These are phyloP conservation scores for Blastobotrys arbuscula DNA, from an alignment of 1,139 yeast species.

Conservation along the genomic window DNA sequence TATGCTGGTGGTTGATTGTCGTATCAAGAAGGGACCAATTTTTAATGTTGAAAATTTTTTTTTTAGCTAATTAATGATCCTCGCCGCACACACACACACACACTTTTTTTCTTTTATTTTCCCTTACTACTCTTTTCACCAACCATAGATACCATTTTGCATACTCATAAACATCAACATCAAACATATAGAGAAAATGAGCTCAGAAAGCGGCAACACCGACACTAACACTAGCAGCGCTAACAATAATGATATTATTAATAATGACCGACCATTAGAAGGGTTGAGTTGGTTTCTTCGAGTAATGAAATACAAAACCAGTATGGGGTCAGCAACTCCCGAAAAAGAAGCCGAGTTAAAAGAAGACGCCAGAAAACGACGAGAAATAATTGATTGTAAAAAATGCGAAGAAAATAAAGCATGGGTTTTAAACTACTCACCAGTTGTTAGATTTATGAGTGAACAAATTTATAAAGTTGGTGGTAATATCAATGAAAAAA, in stretches of 20 bases:
- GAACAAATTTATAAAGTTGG: slow-evolving; percentile 74
- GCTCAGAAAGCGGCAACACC: too few relatives aligned
- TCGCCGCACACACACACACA: slow-evolving; percentile 4
- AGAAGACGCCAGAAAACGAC: slow-evolving; percentile 41
- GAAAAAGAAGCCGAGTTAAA: slow-evolving; percentile 56
- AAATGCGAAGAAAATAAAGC: slow-evolving; percentile 67
- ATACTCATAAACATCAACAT: background rate
- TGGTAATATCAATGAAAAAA: slow-evolving; percentile 42
- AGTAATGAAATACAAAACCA: slow-evolving; percentile 65
- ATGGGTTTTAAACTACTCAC: slow-evolving; percentile 70
- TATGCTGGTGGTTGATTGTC: background rate
- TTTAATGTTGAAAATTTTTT: background rate
- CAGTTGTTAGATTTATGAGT: slow-evolving; percentile 82
- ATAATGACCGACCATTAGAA: slow-evolving; percentile 11
- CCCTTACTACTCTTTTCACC: too few relatives aligned
- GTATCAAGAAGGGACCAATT: too few relatives aligned
- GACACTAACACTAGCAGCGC: background rate
- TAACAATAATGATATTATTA: background rate
- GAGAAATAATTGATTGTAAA: slow-evolving; percentile 49
- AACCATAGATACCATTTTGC: background rate
- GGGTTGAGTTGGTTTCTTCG: slow-evolving; percentile 78
- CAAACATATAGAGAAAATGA: background rate
- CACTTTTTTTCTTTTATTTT: background rate
- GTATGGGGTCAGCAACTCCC: slow-evolving; percentile 50
- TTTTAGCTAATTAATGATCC: too few relatives aligned